These are phyloP conservation scores for Parietaria judaica DNA, from an alignment of 306 rosid species.

Conservation along the genomic window DNA sequence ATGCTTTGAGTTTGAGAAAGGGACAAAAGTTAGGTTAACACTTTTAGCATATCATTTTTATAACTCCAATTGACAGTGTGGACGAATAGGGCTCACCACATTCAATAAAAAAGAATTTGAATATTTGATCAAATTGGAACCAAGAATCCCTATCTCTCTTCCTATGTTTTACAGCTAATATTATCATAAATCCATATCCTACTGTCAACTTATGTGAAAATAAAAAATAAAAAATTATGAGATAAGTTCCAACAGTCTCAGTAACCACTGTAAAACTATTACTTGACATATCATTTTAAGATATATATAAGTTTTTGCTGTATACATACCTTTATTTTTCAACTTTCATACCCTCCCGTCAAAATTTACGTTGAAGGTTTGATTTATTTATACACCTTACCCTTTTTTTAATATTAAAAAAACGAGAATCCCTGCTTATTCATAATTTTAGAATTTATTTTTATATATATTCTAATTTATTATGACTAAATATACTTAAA, in stretches of 20 bases:
- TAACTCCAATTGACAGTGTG: conserved; percentile 31
- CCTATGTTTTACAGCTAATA: conserved; percentile 40
- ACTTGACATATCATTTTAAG: too few relatives aligned
- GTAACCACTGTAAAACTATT: neutral
- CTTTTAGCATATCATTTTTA: conserved; percentile 13
- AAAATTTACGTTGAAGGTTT: too few relatives aligned
- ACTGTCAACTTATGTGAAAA: neutral
- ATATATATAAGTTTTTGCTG: too few relatives aligned
- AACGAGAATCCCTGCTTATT: too few relatives aligned
- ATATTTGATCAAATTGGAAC: conserved; percentile 51
- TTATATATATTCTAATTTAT: too few relatives aligned
- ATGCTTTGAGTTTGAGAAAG: conserved; percentile 25
- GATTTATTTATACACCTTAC: too few relatives aligned
- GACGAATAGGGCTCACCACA: conserved; percentile 40
- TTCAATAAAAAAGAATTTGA: conserved; percentile 45
- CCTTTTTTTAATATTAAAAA: too few relatives aligned
- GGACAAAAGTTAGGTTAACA: conserved; percentile 31
- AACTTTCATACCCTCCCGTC: too few relatives aligned
- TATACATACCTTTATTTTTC: too few relatives aligned
- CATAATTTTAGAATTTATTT: too few relatives aligned
- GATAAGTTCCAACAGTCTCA: neutral
- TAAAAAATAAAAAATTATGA: neutral
- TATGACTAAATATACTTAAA: too few relatives aligned
- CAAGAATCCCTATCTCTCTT: conserved; percentile 42
- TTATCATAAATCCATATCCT: neutral